Conservation (phyloP, 345 rosid species). For the Aethionema arabicum region DNA sequence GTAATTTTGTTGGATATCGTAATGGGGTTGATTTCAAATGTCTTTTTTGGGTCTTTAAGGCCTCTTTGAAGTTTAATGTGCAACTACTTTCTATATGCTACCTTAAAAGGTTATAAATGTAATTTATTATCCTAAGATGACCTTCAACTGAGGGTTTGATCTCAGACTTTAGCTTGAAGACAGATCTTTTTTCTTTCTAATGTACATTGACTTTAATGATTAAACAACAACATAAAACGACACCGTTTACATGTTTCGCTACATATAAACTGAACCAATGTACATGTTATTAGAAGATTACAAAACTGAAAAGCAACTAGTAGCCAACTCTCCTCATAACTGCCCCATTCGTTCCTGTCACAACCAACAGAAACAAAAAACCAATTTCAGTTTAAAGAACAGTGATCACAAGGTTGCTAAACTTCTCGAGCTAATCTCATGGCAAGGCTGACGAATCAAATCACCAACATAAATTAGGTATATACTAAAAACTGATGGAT, state of each 20-base stretch:
- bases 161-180: not conserved
- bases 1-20: constrained; percentile 18
- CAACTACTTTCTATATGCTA: not conserved
- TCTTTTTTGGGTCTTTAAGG: constrained; percentile 24
- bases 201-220: constrained; percentile 25
- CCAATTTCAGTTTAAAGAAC: constrained; percentile 21
- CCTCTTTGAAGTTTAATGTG: constrained; percentile 12
- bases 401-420: constrained; percentile 18
- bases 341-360: constrained; percentile 84
- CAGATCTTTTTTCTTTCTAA: constrained; percentile 12
- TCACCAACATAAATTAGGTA: too few species aligned
- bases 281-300: constrained; percentile 29
- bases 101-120: not conserved
- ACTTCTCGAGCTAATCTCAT: not conserved
- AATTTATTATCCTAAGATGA: not conserved
- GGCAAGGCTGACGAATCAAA: too few species aligned
- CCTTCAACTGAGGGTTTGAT: not conserved
- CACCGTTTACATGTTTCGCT: constrained; percentile 16
- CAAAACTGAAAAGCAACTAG: constrained; percentile 2
- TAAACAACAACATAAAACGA: constrained; percentile 34
- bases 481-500: not conserved
- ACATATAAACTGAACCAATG: constrained; percentile 31
- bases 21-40: constrained; percentile 10
- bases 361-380: constrained; percentile 28
- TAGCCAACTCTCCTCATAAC: constrained; percentile 40